Percentiles rank a stretch among this genome's conserved stretches.
Conservation (phyloP, 352 stramenopile genomes). For the Phytophthora idaei region DNA sequence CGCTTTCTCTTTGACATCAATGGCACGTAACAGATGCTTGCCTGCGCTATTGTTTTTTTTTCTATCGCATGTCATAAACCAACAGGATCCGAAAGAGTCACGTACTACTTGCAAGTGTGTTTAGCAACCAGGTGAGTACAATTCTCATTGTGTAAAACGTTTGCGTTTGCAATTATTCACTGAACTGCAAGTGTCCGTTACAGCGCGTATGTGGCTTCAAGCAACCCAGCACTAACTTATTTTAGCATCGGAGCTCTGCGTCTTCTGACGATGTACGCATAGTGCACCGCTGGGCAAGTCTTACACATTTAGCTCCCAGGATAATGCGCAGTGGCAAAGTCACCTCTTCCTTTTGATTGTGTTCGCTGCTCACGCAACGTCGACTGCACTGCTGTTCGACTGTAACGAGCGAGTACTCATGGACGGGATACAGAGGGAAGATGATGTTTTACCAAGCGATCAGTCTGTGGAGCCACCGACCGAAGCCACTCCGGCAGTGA, state of each 20-base stretch:
- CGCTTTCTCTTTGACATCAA: slow-evolving; percentile 4
- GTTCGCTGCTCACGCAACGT: slow-evolving; percentile 1
- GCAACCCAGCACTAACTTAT: neutral
- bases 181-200: slow-evolving; percentile 18
- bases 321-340: slow-evolving; percentile 25
- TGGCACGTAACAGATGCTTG: slow-evolving; percentile 5
- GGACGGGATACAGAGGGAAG: slow-evolving; percentile 1
- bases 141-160: no score
- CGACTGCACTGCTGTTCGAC: neutral
- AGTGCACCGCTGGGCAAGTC: neutral
- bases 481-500: neutral
- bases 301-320: slow-evolving; percentile 1
- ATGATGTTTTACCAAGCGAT: neutral
- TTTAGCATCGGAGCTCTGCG: slow-evolving; percentile 9
- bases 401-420: neutral
- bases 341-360: slow-evolving; percentile 16
- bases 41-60: neutral
- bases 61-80: neutral
- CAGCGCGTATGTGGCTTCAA: neutral
- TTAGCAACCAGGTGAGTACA: no score
- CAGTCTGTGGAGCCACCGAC: neutral
- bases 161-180: neutral
- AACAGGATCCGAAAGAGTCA: neutral
- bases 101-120: no score
- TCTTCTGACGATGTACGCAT: slow-evolving; percentile 10